A percentile compares a stretch with the other conserved stretches of the same genome.
phyloP scores from a whole-genome alignment of 805 yeast species.

The Pichia heedii region DNA sequence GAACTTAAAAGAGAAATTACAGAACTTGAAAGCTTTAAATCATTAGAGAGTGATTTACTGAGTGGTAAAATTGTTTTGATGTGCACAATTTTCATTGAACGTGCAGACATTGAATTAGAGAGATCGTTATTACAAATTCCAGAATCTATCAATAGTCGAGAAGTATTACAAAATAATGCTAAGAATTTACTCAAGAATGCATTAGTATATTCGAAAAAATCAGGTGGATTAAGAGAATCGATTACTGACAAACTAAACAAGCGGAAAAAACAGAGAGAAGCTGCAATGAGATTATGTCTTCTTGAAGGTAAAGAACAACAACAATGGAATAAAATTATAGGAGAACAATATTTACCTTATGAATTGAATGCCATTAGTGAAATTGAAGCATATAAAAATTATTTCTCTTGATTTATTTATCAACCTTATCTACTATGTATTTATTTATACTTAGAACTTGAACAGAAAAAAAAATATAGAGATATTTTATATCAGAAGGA shows the following conservation, averaged over 20 bases:
- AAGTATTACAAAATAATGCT: slow-evolving; percentile 31
- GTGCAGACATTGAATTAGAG: slow-evolving; percentile 46
- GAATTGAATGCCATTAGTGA: slow-evolving; percentile 21
- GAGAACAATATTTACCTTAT: slow-evolving; percentile 21
- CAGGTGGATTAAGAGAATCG: slow-evolving; percentile 46
- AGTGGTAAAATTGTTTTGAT: slow-evolving; percentile 26
- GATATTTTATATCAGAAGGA: slow-evolving; percentile 12
- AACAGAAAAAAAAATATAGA: slow-evolving; percentile 2
- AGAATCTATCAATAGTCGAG: slow-evolving; percentile 25
- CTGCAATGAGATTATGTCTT: slow-evolving; percentile 36
- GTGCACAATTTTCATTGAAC: slow-evolving; percentile 36
- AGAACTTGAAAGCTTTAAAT: slow-evolving; percentile 11
- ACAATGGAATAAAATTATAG: slow-evolving; percentile 21
- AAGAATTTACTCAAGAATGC: slow-evolving; percentile 38
- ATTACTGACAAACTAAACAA: slow-evolving; percentile 34
- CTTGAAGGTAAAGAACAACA: slow-evolving; percentile 31
- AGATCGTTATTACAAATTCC: slow-evolving; percentile 30
- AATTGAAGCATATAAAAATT: slow-evolving; percentile 14
- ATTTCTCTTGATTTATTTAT: neutral
- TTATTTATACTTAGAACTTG: neutral
- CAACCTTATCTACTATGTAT: neutral
- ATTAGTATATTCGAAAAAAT: slow-evolving; percentile 32
- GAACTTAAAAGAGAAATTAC: slow-evolving; percentile 19
- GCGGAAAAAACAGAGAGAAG: slow-evolving; percentile 35
- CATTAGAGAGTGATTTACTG: slow-evolving; percentile 14